phyloP scores from a whole-genome alignment of 768 basidiomycete species.

The Termitomyces sp. region DNA sequence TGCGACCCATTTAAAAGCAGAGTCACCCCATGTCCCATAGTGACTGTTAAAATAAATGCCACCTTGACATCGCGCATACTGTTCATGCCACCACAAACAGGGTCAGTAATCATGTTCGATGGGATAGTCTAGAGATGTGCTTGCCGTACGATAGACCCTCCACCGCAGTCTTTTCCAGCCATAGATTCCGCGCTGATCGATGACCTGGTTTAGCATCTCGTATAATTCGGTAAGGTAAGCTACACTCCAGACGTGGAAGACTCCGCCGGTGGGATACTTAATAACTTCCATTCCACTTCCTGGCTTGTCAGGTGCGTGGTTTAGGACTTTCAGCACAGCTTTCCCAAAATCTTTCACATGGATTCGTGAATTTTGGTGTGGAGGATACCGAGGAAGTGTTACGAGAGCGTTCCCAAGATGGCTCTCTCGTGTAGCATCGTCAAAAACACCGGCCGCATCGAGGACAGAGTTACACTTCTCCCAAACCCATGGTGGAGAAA shows the following conservation, averaged over 20 bases:
- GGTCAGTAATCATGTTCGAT: background rate
- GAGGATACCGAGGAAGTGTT: background rate
- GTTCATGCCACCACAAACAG: background rate
- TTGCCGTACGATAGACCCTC: background rate
- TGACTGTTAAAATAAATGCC: background rate
- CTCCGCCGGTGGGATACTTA: background rate
- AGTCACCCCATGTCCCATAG: background rate
- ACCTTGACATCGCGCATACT: background rate
- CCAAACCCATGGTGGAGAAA: background rate
- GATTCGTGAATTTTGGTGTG: background rate
- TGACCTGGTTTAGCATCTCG: background rate
- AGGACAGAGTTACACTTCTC: background rate
- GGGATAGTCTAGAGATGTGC: background rate
- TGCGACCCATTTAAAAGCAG: background rate
- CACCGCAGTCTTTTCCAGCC: background rate
- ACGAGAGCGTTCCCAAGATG: background rate
- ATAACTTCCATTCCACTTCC: background rate
- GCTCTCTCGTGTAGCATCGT: background rate
- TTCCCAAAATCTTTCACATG: background rate
- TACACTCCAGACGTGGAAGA: background rate
- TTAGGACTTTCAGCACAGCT: background rate
- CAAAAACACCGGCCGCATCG: background rate
- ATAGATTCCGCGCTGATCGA: background rate
- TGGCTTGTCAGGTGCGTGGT: background rate
- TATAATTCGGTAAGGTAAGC: background rate